Percentiles rank a stretch among this genome's conserved stretches.
Evolutionary conservation across 208 protist genomes (phyloP).

Genomic region (Leishmania guyanensis): DNA sequence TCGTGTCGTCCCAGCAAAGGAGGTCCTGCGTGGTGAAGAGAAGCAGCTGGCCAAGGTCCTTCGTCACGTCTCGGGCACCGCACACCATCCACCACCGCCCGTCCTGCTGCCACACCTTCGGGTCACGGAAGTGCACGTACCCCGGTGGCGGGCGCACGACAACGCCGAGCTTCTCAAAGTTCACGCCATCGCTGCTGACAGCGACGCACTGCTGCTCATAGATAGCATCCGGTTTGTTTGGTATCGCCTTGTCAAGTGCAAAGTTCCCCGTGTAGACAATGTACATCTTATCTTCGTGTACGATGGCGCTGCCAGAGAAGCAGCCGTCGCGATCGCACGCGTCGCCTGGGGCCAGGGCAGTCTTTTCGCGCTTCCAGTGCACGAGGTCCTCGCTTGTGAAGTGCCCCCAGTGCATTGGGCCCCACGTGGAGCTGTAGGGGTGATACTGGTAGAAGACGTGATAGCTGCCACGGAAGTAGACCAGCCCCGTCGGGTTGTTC

Average conservation of each 20-base stretch:
- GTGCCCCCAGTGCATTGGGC: slow-evolving; percentile 69
- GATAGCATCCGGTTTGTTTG: slow-evolving; percentile 18
- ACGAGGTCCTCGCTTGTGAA: slow-evolving; percentile 47
- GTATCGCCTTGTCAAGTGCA: too few relatives aligned
- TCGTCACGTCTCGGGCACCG: slow-evolving; percentile 30
- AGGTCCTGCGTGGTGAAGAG: slow-evolving; percentile 34
- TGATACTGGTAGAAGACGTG: slow-evolving; percentile 68
- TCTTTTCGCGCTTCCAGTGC: slow-evolving; percentile 47
- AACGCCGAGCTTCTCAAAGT: slow-evolving; percentile 41
- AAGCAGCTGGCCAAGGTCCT: slow-evolving; percentile 41
- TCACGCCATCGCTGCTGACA: slow-evolving; percentile 42
- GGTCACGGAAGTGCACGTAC: slow-evolving; percentile 47
- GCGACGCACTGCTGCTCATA: slow-evolving; percentile 61
- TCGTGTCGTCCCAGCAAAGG: slow-evolving; percentile 29
- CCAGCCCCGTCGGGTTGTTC: slow-evolving; percentile 43
- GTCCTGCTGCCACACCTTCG: slow-evolving; percentile 45
- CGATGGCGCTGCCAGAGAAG: slow-evolving; percentile 49
- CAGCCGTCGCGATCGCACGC: slow-evolving; percentile 55
- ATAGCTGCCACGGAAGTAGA: slow-evolving; percentile 37
- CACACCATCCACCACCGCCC: slow-evolving; percentile 44
- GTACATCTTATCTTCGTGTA: slow-evolving; percentile 43
- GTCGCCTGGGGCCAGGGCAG: slow-evolving; percentile 44
- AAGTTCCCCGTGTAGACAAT: slow-evolving; percentile 46
- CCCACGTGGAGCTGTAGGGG: slow-evolving; percentile 49
- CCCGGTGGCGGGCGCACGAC: slow-evolving; percentile 32